Conservation (phyloP, 129 eudicot genomes). For the Centella asiatica region DNA sequence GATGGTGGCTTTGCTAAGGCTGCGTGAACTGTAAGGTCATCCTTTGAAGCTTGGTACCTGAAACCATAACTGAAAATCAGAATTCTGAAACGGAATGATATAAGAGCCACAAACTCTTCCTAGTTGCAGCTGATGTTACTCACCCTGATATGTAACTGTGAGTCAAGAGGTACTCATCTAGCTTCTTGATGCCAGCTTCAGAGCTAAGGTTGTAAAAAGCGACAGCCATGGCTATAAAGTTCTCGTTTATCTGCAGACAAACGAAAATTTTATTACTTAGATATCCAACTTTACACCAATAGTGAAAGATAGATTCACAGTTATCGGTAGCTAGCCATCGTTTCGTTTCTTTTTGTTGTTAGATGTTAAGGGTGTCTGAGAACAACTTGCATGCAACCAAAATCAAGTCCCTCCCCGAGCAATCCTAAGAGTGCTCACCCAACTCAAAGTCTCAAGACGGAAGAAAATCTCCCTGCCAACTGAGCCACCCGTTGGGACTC, state of each 20-base stretch:
- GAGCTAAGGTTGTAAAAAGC: constrained; percentile 41
- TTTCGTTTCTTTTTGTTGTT: background rate
- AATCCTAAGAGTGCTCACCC: no score
- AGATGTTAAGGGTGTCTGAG: no score
- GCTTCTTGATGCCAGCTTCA: constrained; percentile 75
- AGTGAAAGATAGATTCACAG: background rate
- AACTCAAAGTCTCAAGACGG: no score
- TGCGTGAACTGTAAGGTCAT: constrained; percentile 68
- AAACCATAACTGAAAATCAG: background rate
- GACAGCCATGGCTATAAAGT: constrained; percentile 52
- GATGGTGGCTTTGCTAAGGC: constrained; percentile 66
- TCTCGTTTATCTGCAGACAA: constrained; percentile 10
- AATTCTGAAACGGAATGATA: background rate
- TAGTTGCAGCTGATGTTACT: constrained; percentile 4
- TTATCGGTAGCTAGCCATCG: background rate
- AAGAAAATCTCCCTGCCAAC: no score
- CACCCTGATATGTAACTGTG: constrained; percentile 94
- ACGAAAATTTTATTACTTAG: background rate
- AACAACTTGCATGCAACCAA: no score
- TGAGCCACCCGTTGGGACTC: no score
- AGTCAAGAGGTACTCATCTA: constrained; percentile 81
- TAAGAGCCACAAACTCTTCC: background rate
- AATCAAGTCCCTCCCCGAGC: no score
- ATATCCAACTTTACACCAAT: background rate
- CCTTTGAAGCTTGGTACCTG: constrained; percentile 95